phyloP scores from a whole-genome alignment of 2,329 filamentous ascomycete species.

The Coniella vitis region DNA sequence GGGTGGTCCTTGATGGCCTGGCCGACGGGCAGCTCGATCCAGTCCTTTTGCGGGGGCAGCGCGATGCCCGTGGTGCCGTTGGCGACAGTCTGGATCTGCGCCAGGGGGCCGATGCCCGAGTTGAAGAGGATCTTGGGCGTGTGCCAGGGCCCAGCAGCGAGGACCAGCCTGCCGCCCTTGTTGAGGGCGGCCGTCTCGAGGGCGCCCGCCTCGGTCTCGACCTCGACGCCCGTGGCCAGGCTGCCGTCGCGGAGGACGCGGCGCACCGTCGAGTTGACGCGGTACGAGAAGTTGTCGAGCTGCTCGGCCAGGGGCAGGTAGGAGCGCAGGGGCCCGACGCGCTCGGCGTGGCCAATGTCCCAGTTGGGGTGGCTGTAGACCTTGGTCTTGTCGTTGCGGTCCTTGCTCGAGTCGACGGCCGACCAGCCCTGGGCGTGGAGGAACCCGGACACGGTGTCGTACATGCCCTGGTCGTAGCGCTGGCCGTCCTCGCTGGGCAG shows the following conservation, averaged over 20 bases:
- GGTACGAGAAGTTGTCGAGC: slow-evolving; percentile 21
- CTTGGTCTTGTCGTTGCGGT: slow-evolving; percentile 16
- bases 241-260: slow-evolving; percentile 19
- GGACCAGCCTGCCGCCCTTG: slow-evolving; percentile 18
- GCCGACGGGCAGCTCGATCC: slow-evolving; percentile 12
- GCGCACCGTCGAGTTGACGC: slow-evolving; percentile 20
- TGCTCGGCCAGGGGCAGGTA: slow-evolving; percentile 20
- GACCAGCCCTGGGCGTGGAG: slow-evolving; percentile 16
- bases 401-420: slow-evolving; percentile 15
- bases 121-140: slow-evolving; percentile 17
- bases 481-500: slow-evolving; percentile 22
- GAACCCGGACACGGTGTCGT: slow-evolving; percentile 13
- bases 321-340: slow-evolving; percentile 19
- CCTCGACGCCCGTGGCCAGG: slow-evolving; percentile 19
- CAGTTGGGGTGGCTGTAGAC: slow-evolving; percentile 16
- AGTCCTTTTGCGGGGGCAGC: slow-evolving; percentile 10
- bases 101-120: slow-evolving; percentile 19
- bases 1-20: slow-evolving; percentile 13
- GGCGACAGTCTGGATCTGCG: slow-evolving; percentile 18
- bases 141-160: slow-evolving; percentile 19
- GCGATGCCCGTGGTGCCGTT: slow-evolving; percentile 14
- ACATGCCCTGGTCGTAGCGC: slow-evolving; percentile 15
- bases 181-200: slow-evolving; percentile 20
- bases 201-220: slow-evolving; percentile 15
- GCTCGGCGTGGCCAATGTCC: slow-evolving; percentile 15